Base-by-base conservation (phyloP, 169 alveolate species). In the Plasmodium yoelii region DNA sequence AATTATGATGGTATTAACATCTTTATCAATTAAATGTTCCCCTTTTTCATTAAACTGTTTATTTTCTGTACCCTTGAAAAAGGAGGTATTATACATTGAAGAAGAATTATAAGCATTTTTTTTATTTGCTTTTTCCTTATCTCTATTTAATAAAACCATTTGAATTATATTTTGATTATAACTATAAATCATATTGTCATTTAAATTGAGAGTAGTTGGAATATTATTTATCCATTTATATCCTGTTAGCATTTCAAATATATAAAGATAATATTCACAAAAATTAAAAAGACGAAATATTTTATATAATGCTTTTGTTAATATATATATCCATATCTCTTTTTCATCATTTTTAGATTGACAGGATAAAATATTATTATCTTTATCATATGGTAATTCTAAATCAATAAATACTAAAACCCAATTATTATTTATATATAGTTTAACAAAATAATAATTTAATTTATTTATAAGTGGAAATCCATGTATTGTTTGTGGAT, bases 351-450 rank as follows among this genome's bases (percentile, higher is more conserved):
- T 42, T 13, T 44, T 5, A 19, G 90, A 82, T 19, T 39, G 34
- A 47, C 90, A 82, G 4, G 80, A 82, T 51, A 67, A 28, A 5
- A 67, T 19, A 8, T 75, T 28, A n/a, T 82, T 56, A 5, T 67
- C 22, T 15, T 55, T 61, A 82, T 82, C 24, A 47, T 53, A 67
- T 6, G 90, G 80, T 56, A 46, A 15, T 13, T 15, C 6, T 3
- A 82, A 24, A n/a, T 82, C 72, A 18, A 82, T 73, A 67, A 82
- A 82, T 39, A 82, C 71, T 82, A 82, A 55, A 24, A 42, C 61
- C 90, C 90, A 82, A 53, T 65, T 67, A 82, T 82, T 82, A 82
- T 82, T 82, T 82, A 82, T 82, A 15, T 13, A 82, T 3, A 82
- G 57, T 34, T 82, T 82, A 34, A 82, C 90, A 19, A 82, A 65